Evolutionary conservation across 805 yeast genomes (phyloP), one percentile per base, ranked within the genome.

Genomic region (Pichia cabralensis): DNA sequence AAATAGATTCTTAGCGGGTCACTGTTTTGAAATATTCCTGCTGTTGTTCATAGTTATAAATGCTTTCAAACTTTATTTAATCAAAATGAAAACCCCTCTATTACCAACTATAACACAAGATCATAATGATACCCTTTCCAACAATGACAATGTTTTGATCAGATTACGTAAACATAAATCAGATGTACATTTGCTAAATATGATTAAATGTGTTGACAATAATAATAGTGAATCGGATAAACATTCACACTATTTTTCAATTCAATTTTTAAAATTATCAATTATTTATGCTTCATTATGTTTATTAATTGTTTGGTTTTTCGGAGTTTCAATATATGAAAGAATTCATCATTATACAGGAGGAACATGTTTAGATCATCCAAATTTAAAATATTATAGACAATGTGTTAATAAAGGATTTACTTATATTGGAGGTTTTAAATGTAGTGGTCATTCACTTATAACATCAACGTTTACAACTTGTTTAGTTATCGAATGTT

Each of bases 371-470:
- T 36, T 48, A 1, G 38, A 42, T 35, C 44, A 45, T 40, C 8
- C 42, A 21, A n/a, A 32, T 11, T 26, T 47, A 19, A 35, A 28
- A 24, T 40, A 49, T 40, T 48, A 44, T 34, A 22, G 34, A 12
- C 34, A 45, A 24, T 54, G 60, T 27, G 32, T 47, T 11, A 33
- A 34, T 7, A 38, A 42, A 18, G 50, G 42, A 2, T 44, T 35
- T 10, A 55, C 49, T 14, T 66, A 69, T 64, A 38, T 51, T 3
- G 57, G 60, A 11, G 67, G 67, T 6, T 56, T 56, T 18, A 69
- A 66, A 39, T 34, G 57, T 11, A 62, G 69, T 13, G 71, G 73
- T 6, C 74, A 67, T 40, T 49, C 56, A 24, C 51, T 60, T 31
- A 48, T 65, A 5, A 29, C 65, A 10, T 37, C 59, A 6, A 55